These are phyloP conservation scores for Alliaria petiolata DNA, from an alignment of 345 rosid genomes.

Conservation along the genomic window DNA sequence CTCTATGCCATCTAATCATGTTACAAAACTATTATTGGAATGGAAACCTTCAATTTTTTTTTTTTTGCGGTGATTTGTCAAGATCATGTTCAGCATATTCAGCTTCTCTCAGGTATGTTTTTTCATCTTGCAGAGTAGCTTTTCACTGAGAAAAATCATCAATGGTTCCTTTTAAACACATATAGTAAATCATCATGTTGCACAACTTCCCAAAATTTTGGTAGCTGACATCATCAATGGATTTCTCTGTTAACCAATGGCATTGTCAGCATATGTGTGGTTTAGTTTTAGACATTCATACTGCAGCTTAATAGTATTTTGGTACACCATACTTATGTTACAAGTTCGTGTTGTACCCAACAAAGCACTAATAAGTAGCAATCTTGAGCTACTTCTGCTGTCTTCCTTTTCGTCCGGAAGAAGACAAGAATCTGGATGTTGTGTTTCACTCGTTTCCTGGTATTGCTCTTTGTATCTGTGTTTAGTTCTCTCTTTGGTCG, in stretches of 20 bases:
- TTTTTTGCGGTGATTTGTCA: conserved; percentile 13
- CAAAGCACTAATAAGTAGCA: background rate
- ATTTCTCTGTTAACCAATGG: background rate
- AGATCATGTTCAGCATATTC: conserved; percentile 17
- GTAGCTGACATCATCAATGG: too few relatives aligned
- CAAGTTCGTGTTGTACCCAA: background rate
- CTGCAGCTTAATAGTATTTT: background rate
- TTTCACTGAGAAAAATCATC: background rate
- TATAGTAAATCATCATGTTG: background rate
- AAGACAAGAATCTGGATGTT: background rate
- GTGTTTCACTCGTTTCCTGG: background rate
- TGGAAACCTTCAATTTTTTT: background rate
- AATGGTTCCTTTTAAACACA: background rate
- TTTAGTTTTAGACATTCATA: background rate
- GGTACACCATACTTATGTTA: background rate
- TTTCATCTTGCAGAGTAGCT: conserved; percentile 4
- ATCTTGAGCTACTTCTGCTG: background rate
- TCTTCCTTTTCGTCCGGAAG: background rate
- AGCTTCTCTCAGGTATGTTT: conserved; percentile 12
- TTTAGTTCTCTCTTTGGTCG: background rate
- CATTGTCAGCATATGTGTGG: background rate
- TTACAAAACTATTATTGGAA: conserved; percentile 18
- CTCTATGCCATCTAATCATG: conserved; percentile 5
- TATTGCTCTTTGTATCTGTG: background rate
- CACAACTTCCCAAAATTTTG: background rate